Evolutionary conservation across 23 red algal genomes (phyloP).

Genomic region (Gracilaria caudata): DNA sequence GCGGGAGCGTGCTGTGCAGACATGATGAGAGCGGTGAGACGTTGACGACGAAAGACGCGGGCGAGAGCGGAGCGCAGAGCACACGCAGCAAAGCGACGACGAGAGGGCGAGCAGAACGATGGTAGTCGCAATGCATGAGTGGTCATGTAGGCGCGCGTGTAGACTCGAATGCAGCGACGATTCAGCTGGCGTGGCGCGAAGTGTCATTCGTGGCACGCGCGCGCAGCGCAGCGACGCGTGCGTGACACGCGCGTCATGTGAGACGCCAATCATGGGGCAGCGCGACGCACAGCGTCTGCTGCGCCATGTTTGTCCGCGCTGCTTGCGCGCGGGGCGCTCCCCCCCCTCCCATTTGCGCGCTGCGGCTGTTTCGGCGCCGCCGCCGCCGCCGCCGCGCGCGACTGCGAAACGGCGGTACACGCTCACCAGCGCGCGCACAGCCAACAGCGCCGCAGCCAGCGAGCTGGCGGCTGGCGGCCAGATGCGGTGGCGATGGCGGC

Average conservation of each 20-base stretch:
- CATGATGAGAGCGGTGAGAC: not conserved
- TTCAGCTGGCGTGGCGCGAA: slow-evolving; percentile 5
- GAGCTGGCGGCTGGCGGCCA: not conserved
- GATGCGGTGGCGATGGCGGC: not conserved
- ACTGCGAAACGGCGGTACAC: too few relatives aligned
- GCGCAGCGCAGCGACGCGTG: not conserved
- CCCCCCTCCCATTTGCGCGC: too few relatives aligned
- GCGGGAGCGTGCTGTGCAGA: not conserved
- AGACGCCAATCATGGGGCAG: not conserved
- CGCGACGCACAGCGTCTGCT: not conserved
- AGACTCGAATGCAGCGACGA: not conserved
- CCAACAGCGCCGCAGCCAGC: not conserved
- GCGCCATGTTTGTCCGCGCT: too few relatives aligned
- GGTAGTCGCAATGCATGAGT: not conserved
- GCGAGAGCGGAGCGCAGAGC: not conserved
- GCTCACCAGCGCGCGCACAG: too few relatives aligned
- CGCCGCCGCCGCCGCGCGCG: too few relatives aligned
- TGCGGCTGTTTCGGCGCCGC: too few relatives aligned
- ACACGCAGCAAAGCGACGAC: not conserved
- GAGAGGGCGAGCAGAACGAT: not conserved
- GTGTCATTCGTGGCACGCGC: slow-evolving; percentile 18
- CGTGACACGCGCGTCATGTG: too few relatives aligned
- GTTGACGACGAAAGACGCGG: not conserved
- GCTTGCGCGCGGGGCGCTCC: too few relatives aligned
- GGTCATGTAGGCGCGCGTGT: slow-evolving; percentile 4